Percentiles rank a stretch among this genome's conserved stretches.
These are phyloP conservation scores for Vanrija humicola DNA, from an alignment of 1,284 basidiomycete species.

Conservation along the genomic window DNA sequence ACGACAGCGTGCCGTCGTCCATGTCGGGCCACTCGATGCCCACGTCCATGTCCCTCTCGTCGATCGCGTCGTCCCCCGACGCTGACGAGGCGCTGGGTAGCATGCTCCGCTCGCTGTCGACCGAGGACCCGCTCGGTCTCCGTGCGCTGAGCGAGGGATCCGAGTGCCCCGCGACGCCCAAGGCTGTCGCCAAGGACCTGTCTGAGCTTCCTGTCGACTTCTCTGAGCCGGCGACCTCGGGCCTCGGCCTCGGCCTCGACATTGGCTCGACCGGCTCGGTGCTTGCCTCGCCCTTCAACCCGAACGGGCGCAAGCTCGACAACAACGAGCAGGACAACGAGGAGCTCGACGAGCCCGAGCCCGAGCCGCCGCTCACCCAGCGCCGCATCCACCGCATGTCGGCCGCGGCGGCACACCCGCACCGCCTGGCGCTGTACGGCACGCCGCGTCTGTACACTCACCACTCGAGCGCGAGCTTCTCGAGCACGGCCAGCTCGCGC, in stretches of 20 bases:
- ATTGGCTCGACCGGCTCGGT: conserved; percentile 8
- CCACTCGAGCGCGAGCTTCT: not conserved
- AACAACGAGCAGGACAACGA: conserved; percentile 1
- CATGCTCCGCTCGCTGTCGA: conserved; percentile 34
- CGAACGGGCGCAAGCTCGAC: conserved; percentile 20
- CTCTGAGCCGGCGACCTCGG: conserved; percentile 11
- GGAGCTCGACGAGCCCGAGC: not conserved
- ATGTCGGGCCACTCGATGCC: conserved; percentile 25
- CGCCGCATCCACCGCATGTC: conserved; percentile 15
- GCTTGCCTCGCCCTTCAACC: conserved; percentile 5
- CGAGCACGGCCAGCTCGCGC: not conserved
- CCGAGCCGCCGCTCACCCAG: not conserved
- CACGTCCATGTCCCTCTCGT: conserved; percentile 20
- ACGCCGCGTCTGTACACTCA: conserved; percentile 11
- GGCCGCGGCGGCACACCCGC: conserved; percentile 33
- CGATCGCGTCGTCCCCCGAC: conserved; percentile 36
- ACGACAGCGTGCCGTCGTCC: conserved; percentile 33
- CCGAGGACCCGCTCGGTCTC: not conserved
- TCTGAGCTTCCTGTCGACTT: not conserved
- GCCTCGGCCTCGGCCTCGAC: conserved; percentile 24
- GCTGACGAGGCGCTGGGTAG: conserved; percentile 36
- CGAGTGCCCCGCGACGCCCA: conserved; percentile 3
- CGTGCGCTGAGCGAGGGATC: not conserved
- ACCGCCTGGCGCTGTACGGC: conserved; percentile 39
- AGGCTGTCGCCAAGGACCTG: not conserved